Evolutionary conservation across 352 stramenopile genomes (phyloP).

Genomic region (Phytophthora pseudosyringae): DNA sequence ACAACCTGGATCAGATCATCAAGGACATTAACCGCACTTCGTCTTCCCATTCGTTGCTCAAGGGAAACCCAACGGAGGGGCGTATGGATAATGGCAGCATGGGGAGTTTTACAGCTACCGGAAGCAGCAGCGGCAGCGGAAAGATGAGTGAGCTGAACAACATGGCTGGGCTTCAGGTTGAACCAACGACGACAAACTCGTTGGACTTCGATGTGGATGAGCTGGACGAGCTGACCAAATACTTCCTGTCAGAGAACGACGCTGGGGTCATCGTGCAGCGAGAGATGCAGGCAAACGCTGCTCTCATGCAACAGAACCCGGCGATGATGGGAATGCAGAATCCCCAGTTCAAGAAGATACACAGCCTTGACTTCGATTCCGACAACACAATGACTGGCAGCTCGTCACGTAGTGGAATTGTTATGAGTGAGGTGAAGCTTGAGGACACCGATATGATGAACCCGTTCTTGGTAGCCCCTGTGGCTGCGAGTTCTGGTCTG

Average conservation of each 20-base stretch:
- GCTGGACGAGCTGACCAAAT: constrained; percentile 77
- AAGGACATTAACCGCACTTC: constrained; percentile 72
- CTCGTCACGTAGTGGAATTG: constrained; percentile 26
- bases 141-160: constrained; percentile 31
- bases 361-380: constrained; percentile 79
- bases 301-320: constrained; percentile 10
- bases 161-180: constrained; percentile 23
- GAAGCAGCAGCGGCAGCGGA: constrained; percentile 37
- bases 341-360: constrained; percentile 68
- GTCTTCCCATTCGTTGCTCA: constrained; percentile 49
- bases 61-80: constrained; percentile 20
- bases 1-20: constrained; percentile 82
- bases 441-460: constrained; percentile 53
- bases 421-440: constrained; percentile 35
- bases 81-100: constrained; percentile 25
- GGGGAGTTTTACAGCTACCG: constrained; percentile 36
- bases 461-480: constrained; percentile 48
- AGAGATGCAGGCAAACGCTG: constrained; percentile 35
- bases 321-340: constrained; percentile 11
- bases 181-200: constrained; percentile 48
- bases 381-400: constrained; percentile 41
- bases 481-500: constrained; percentile 8
- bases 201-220: constrained; percentile 78
- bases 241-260: constrained; percentile 71
- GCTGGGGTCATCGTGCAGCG: constrained; percentile 36